These are phyloP conservation scores for Conidiobolus incongruus DNA, from an alignment of 371 early-diverging fungal genomes.

Conservation along the genomic window DNA sequence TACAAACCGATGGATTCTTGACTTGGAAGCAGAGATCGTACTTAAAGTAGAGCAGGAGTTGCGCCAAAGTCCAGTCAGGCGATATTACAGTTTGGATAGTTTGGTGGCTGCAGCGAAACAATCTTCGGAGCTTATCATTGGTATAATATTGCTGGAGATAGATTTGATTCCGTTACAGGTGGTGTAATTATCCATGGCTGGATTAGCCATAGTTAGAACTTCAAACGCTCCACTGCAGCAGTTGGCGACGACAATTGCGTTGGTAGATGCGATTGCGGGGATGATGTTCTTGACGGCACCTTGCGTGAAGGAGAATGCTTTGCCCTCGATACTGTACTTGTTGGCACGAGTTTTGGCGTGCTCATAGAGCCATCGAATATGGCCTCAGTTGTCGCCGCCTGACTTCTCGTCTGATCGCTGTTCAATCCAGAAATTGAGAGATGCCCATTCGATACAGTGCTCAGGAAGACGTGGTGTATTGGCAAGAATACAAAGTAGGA, in stretches of 20 bases:
- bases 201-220: conserved; percentile 52
- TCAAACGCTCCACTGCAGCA: conserved; percentile 91
- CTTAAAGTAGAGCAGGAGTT: no score
- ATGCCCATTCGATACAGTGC: conserved; percentile 77
- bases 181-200: conserved; percentile 77
- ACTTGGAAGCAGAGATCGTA: no score
- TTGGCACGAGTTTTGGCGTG: conserved; percentile 48
- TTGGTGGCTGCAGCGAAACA: no score
- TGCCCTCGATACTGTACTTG: conserved; percentile 64
- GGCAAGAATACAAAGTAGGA: conserved; percentile 47
- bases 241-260: conserved; percentile 36
- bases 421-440: no score
- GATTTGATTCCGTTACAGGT: no score
- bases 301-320: conserved; percentile 79
- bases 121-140: no score
- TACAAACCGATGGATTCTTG: no score
- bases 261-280: conserved; percentile 53
- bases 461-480: conserved; percentile 75
- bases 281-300: conserved; percentile 80
- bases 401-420: conserved; percentile 30
- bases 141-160: no score
- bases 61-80: no score
- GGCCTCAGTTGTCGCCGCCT: conserved; percentile 79
- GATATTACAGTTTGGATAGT: no score
- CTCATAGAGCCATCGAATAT: conserved; percentile 70